Percentiles rank a stretch among this genome's conserved stretches.
Conservation (phyloP, 306 rosid species). For the Castanea mollissima region DNA sequence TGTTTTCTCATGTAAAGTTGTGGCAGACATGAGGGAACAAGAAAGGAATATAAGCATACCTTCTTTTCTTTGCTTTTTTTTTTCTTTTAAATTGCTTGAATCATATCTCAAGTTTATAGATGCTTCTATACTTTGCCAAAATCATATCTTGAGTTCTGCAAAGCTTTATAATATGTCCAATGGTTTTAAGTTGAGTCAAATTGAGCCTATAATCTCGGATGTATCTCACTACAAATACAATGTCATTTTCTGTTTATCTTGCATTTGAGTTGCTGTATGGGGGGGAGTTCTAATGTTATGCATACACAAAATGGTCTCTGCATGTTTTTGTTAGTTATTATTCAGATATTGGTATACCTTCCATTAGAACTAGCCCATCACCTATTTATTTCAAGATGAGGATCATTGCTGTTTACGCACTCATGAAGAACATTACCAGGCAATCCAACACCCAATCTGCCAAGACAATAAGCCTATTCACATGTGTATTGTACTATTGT, state of each 20-base stretch:
- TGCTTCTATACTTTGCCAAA: background rate
- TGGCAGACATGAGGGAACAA: background rate
- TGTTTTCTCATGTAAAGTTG: conserved; percentile 17
- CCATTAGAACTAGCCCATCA: background rate
- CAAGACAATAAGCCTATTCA: too few species aligned
- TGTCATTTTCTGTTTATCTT: background rate
- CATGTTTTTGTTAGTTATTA: background rate
- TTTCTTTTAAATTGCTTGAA: background rate
- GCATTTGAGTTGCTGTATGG: background rate
- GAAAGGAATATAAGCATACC: background rate
- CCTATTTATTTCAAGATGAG: too few species aligned
- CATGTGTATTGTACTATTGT: too few species aligned
- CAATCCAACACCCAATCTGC: too few species aligned
- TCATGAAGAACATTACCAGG: too few species aligned
- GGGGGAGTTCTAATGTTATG: background rate
- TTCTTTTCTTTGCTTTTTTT: background rate
- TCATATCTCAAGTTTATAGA: background rate
- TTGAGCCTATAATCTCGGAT: background rate
- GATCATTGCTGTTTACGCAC: too few species aligned
- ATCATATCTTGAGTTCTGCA: background rate
- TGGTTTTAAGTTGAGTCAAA: background rate
- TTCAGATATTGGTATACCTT: background rate
- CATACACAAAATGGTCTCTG: too few species aligned
- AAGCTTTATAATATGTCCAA: background rate
- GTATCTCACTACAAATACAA: background rate